Evolutionary conservation across 805 yeast species (phyloP).

Genomic region (Candida chauliodis): DNA sequence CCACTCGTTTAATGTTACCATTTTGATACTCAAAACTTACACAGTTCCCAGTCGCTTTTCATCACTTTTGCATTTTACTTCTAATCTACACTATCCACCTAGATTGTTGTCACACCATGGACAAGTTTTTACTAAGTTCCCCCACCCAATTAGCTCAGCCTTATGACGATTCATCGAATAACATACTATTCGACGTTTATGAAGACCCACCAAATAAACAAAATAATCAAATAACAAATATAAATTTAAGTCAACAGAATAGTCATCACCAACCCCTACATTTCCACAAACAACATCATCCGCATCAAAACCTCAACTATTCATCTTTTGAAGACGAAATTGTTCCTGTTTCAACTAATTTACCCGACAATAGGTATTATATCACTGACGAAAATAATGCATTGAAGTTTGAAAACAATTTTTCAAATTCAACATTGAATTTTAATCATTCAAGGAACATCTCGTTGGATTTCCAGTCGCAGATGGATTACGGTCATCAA

Average conservation of each 20-base stretch:
- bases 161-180: conserved; percentile 15
- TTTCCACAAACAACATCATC: not conserved
- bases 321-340: conserved; percentile 7
- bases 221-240: not conserved
- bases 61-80: no score
- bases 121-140: conserved; percentile 37
- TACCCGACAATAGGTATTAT: conserved; percentile 8
- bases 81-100: no score
- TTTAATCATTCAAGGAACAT: conserved; percentile 21
- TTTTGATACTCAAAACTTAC: no score
- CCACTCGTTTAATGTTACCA: no score
- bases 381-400: conserved; percentile 3
- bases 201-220: not conserved
- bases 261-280: not conserved
- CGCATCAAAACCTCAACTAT: not conserved
- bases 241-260: not conserved
- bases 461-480: conserved; percentile 16
- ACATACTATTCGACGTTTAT: conserved; percentile 5
- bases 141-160: conserved; percentile 36
- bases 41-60: no score
- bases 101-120: no score
- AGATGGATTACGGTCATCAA: conserved; percentile 14
- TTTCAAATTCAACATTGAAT: not conserved
- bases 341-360: conserved; percentile 12
- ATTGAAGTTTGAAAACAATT: not conserved